Evolutionary conservation across 1,284 basidiomycete species (phyloP).

Genomic region (Cronartium quercuum): DNA sequence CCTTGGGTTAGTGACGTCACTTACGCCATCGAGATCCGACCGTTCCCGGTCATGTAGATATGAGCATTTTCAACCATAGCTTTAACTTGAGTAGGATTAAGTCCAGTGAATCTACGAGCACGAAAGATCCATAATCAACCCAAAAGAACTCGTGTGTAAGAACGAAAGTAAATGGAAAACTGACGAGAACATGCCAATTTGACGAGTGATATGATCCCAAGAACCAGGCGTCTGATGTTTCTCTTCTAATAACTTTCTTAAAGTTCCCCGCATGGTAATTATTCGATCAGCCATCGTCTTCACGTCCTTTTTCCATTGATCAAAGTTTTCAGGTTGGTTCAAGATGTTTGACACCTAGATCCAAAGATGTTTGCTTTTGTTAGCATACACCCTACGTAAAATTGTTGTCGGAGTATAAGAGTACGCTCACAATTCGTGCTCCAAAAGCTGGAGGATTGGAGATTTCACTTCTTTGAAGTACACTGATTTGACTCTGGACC

Average conservation of each 20-base stretch:
- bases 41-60: conserved; percentile 70
- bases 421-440: conserved; percentile 66
- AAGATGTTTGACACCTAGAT: conserved; percentile 68
- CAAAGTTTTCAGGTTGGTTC: conserved; percentile 65
- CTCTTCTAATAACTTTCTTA: conserved; percentile 69
- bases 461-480: conserved; percentile 83
- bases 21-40: conserved; percentile 46
- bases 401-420: neutral
- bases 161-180: neutral
- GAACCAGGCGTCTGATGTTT: conserved; percentile 72
- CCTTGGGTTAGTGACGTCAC: conserved; percentile 18
- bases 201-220: conserved; percentile 83
- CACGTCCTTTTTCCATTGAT: conserved; percentile 84
- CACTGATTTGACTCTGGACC: conserved; percentile 67
- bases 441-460: conserved; percentile 87
- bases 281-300: conserved; percentile 85
- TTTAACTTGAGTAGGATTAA: conserved; percentile 64
- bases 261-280: conserved; percentile 76
- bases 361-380: neutral
- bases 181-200: conserved; percentile 88
- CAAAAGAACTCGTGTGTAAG: neutral
- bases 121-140: conserved; percentile 40
- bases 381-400: neutral
- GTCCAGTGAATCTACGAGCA: conserved; percentile 66
- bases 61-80: conserved; percentile 69